Evolutionary conservation across 176 grass and related monocot species (phyloP).

Genomic region (Cenchrus fungigraminus): DNA sequence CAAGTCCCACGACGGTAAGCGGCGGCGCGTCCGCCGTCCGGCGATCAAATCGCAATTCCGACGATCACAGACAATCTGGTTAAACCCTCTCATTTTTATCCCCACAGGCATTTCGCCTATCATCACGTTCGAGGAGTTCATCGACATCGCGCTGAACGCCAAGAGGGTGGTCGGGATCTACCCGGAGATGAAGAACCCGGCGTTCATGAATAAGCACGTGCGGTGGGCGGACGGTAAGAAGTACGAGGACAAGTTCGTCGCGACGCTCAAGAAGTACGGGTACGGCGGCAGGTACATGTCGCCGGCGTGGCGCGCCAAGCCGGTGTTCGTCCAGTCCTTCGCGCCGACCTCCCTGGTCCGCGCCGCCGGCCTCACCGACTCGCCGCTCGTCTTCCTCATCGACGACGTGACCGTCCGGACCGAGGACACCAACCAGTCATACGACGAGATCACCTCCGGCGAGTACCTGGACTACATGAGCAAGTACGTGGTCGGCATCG

Average conservation of each 20-base stretch:
- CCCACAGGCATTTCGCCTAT: slow-evolving; percentile 52
- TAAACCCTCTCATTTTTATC: neutral
- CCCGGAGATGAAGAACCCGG: slow-evolving; percentile 67
- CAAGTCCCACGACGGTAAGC: slow-evolving; percentile 47
- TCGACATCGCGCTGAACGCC: slow-evolving; percentile 49
- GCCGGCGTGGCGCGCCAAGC: slow-evolving; percentile 27
- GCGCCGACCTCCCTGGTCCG: slow-evolving; percentile 48
- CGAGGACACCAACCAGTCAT: slow-evolving; percentile 64
- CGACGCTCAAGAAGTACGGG: slow-evolving; percentile 58
- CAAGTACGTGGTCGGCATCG: slow-evolving; percentile 47
- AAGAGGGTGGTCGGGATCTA: slow-evolving; percentile 54
- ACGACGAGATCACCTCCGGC: slow-evolving; percentile 58
- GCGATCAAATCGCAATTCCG: neutral
- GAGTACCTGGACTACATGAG: slow-evolving; percentile 56
- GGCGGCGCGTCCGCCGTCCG: neutral
- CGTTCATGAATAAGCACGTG: slow-evolving; percentile 58
- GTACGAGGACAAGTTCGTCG: slow-evolving; percentile 59
- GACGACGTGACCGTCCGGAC: slow-evolving; percentile 54
- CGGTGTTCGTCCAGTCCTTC: slow-evolving; percentile 61
- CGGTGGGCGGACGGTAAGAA: slow-evolving; percentile 57
- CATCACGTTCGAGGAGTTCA: slow-evolving; percentile 71
- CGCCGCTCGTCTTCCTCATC: slow-evolving; percentile 52
- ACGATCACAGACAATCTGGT: neutral
- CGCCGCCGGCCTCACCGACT: slow-evolving; percentile 44
- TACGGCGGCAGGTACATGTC: slow-evolving; percentile 57